Evolutionary conservation across 805 yeast species (phyloP).

Genomic region (Metschnikowia chrysomelidarum): DNA sequence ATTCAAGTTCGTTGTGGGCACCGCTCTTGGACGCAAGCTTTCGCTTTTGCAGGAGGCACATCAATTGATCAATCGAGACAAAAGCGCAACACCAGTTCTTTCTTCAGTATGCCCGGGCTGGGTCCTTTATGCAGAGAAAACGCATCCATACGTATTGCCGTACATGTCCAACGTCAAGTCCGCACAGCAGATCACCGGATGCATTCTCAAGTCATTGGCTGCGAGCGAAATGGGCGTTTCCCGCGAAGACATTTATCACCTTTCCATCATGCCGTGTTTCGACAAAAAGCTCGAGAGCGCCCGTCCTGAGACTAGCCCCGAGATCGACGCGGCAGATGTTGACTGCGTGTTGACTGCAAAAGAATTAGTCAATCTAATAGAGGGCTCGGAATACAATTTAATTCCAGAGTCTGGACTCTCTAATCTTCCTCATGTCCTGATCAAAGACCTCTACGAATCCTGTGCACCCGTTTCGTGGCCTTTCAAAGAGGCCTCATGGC

Average conservation of each 20-base stretch:
- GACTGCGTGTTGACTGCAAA: conserved; percentile 94
- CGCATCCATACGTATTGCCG: conserved; percentile 82
- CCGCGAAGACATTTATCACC: conserved; percentile 60
- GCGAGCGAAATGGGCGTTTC: conserved; percentile 28
- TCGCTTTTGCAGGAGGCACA: conserved; percentile 47
- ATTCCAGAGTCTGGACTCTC: conserved; percentile 19
- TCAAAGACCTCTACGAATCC: conserved; percentile 23
- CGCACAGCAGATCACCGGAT: conserved; percentile 92
- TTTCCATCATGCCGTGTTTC: conserved; percentile 94
- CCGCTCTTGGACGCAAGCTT: conserved; percentile 74
- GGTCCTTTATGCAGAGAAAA: conserved; percentile 93
- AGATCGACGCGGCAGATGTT: conserved; percentile 51
- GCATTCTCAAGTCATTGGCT: conserved; percentile 57
- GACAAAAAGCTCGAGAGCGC: conserved; percentile 96
- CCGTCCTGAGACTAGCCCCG: conserved; percentile 53
- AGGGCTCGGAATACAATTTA: conserved; percentile 45
- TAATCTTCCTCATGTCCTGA: conserved; percentile 1
- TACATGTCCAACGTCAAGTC: conserved; percentile 73
- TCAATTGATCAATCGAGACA: conserved; percentile 42
- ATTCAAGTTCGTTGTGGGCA: conserved; percentile 75
- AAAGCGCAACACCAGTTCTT: conserved; percentile 47
- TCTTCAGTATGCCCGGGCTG: conserved; percentile 93
- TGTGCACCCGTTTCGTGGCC: conserved; percentile 66
- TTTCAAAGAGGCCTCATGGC: conserved; percentile 58
- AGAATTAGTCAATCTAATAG: conserved; percentile 73